A percentile compares a stretch with the other conserved stretches of the same genome.
Conservation (phyloP, 2,329 filamentous ascomycete species). For the Phoma sp. region DNA sequence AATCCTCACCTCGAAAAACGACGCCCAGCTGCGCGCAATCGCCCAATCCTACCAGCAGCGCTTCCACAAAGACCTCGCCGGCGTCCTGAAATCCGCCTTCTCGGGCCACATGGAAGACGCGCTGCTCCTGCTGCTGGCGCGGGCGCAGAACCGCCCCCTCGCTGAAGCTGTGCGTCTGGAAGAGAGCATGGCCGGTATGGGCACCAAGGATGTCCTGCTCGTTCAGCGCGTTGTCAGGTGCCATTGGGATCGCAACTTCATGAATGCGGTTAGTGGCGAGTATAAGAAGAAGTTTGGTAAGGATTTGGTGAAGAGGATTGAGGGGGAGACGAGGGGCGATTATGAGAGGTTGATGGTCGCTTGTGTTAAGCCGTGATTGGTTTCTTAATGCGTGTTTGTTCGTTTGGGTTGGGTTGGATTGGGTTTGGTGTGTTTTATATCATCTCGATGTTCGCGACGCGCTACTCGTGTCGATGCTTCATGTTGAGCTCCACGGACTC, state of each 20-base stretch:
- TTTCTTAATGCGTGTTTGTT: neutral
- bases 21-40: conserved; percentile 85
- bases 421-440: no score
- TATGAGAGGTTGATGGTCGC: conserved; percentile 80
- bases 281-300: conserved; percentile 75
- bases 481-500: no score
- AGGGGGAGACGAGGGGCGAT: conserved; percentile 84
- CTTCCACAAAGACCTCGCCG: conserved; percentile 73
- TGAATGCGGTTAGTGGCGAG: conserved; percentile 79
- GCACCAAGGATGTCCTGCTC: conserved; percentile 84
- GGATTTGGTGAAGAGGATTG: conserved; percentile 72
- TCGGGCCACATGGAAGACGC: conserved; percentile 91
- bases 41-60: conserved; percentile 74
- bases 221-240: conserved; percentile 77
- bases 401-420: no score
- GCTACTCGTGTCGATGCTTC: no score
- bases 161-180: conserved; percentile 85
- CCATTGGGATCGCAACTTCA: conserved; percentile 80
- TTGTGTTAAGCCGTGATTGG: conserved; percentile 52
- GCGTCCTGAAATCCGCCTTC: conserved; percentile 81
- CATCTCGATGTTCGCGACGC: no score
- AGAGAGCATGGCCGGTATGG: conserved; percentile 82
- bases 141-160: conserved; percentile 80
- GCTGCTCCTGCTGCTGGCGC: conserved; percentile 77
- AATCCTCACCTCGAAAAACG: conserved; percentile 76